Evolutionary conservation across 345 rosid species (phyloP), one percentile per base, ranked within the genome.

Genomic region (Sisymbrium irio): DNA sequence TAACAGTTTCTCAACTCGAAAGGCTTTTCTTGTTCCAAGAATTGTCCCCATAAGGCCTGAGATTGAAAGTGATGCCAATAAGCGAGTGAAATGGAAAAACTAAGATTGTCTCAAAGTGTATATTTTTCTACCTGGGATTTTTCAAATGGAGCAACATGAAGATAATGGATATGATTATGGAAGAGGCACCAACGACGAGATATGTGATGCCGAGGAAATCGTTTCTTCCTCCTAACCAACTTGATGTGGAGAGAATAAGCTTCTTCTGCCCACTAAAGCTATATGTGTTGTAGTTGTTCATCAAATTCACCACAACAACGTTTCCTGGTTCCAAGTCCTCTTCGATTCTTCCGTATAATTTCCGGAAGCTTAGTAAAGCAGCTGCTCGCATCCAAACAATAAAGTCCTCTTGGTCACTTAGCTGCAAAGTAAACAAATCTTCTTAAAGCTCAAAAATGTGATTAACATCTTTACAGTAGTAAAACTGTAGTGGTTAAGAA

Each of bases 371-470:
- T 57, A 93, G 91, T n/a, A 87, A 79, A 20, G 97, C 97, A 75
- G 97, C 84, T 71, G 86, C 83, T 30, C 92, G 87, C 95, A 91
- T 88, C 97, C 97, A 89, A 33, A 91, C 86, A 4, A 91, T 84
- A 53, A 91, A 85, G 82, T 91, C 97, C 85, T 91, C 97, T 79
- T 91, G 92, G 65, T 87, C 83, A 37, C 92, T 85, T 66, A 91
- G 84, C 97, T 91, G 67, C 15, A 27, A 45, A 18, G 36, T 65
- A 40, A 66, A 67, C 62, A 53, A 58, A 37, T 56, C 58, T 28
- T 40, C 72, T 25, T 50, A 35, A 20, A 28, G 73, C 70, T 71
- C 51, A 67, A 6, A 33, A 36, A 46, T 37, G 53, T 47, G 45
- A 80, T 22, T 22, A 22, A 22, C 1, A 13, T 12, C 11, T 20